Conservation (phyloP, 1,284 basidiomycete species). For the Tetrapyrgos nigripes region DNA sequence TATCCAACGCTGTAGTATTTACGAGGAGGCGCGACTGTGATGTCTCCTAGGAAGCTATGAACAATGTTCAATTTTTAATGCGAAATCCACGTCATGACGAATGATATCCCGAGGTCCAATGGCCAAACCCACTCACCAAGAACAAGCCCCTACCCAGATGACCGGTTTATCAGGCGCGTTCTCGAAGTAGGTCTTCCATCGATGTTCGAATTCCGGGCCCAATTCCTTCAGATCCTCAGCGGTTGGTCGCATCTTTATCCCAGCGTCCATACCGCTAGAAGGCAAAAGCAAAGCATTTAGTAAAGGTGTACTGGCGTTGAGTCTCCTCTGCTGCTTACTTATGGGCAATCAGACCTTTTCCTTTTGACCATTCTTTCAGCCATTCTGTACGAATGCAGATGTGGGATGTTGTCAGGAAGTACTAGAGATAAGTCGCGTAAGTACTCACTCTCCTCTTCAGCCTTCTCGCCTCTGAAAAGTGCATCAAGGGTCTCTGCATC, state of each 20-base stretch:
- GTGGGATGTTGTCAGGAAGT: no score
- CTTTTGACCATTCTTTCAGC: no score
- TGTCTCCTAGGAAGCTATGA: slow-evolving; percentile 1
- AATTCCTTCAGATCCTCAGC: no score
- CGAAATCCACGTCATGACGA: no score
- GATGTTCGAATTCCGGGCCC: no score
- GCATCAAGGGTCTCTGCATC: slow-evolving; percentile 17
- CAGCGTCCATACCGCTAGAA: slow-evolving; percentile 15
- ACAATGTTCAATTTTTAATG: no score
- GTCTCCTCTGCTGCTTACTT: slow-evolving; percentile 2
- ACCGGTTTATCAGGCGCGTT: slow-evolving; percentile 46
- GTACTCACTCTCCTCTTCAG: slow-evolving; percentile 9
- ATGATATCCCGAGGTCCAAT: neutral
- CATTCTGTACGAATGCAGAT: neutral
- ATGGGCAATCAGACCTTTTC: slow-evolving; percentile 10
- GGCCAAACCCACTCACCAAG: slow-evolving; percentile 35
- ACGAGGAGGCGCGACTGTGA: slow-evolving; percentile 21
- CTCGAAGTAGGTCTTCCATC: no score
- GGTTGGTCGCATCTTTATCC: slow-evolving; percentile 19
- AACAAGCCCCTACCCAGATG: slow-evolving; percentile 33
- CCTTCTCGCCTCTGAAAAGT: slow-evolving; percentile 13
- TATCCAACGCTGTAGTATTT: slow-evolving; percentile 39
- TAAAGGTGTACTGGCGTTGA: no score
- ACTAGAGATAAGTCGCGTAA: neutral
- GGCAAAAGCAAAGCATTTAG: neutral